Conservation (phyloP, 2,329 filamentous ascomycete genomes). For the Talaromyces funiculosus region DNA sequence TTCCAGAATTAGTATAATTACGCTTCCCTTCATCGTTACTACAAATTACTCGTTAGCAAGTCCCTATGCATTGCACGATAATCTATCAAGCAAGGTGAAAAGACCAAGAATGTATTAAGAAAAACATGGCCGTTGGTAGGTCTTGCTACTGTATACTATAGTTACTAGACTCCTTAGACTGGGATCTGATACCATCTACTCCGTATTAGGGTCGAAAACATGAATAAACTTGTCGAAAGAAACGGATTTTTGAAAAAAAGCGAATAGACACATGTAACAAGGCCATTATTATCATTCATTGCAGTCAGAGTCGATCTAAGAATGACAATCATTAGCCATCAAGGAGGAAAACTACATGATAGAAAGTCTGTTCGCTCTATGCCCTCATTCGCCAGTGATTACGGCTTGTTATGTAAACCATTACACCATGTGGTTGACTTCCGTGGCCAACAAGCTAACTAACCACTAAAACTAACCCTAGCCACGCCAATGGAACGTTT, state of each 20-base stretch:
- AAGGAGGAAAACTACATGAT: constrained; percentile 4
- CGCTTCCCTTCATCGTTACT: not conserved
- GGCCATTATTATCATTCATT: constrained; percentile 1
- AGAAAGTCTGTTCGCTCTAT: constrained; percentile 10
- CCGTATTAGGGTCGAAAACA: not conserved
- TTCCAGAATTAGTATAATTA: constrained; percentile 1
- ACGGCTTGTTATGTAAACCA: not conserved
- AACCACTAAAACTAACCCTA: too few relatives aligned
- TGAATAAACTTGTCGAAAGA: not conserved
- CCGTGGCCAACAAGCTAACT: constrained; percentile 1
- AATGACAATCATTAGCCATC: constrained; percentile 7
- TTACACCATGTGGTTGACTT: constrained; percentile 5
- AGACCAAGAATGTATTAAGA: not conserved
- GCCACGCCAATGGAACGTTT: not conserved
- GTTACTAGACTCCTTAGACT: not conserved
- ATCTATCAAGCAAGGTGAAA: not conserved
- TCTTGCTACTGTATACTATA: not conserved
- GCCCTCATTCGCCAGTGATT: constrained; percentile 13
- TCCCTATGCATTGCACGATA: not conserved
- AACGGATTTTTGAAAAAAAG: not conserved
- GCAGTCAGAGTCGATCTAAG: not conserved
- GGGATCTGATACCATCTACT: not conserved
- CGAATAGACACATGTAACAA: not conserved
- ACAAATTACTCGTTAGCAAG: not conserved
- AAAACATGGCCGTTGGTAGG: not conserved